Evolutionary conservation across 176 grass and related monocot genomes (phyloP).

Genomic region (Hsuehochloa calcarea): DNA sequence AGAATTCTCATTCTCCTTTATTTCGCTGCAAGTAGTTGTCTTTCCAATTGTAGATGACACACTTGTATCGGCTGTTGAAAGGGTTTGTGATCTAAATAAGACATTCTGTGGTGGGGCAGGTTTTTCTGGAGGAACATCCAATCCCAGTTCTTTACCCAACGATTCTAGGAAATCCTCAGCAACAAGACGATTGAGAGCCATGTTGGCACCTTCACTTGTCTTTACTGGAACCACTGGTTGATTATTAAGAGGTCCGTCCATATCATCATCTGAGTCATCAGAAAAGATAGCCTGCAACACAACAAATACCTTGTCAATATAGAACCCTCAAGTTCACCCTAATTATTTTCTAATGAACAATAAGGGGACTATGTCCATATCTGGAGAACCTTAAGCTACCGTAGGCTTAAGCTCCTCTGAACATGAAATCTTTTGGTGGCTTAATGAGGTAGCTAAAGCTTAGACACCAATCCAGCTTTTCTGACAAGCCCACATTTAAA

Average conservation of each 20-base stretch:
- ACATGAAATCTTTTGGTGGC: slow-evolving; percentile 3
- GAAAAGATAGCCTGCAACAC: slow-evolving; percentile 88
- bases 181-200: slow-evolving; percentile 85
- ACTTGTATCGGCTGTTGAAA: slow-evolving; percentile 28
- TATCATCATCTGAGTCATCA: slow-evolving; percentile 91
- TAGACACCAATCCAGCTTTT: neutral
- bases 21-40: slow-evolving; percentile 19
- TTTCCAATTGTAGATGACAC: slow-evolving; percentile 17
- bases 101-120: slow-evolving; percentile 33
- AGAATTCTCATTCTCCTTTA: slow-evolving; percentile 29
- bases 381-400: neutral
- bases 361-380: neutral
- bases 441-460: neutral
- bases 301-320: slow-evolving; percentile 25
- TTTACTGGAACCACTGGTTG: slow-evolving; percentile 55
- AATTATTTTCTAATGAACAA: slow-evolving; percentile 16
- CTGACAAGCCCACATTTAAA: neutral
- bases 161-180: slow-evolving; percentile 96
- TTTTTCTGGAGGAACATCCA: slow-evolving; percentile 81
- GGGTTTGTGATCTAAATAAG: slow-evolving; percentile 34
- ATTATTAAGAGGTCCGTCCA: slow-evolving; percentile 29
- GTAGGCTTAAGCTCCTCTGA: neutral
- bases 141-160: slow-evolving; percentile 86
- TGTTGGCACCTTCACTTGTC: slow-evolving; percentile 90
- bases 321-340: slow-evolving; percentile 1